Evolutionary conservation across 139 green algal species (phyloP).

Genomic region (Chlamydomonas sphaeroides): DNA sequence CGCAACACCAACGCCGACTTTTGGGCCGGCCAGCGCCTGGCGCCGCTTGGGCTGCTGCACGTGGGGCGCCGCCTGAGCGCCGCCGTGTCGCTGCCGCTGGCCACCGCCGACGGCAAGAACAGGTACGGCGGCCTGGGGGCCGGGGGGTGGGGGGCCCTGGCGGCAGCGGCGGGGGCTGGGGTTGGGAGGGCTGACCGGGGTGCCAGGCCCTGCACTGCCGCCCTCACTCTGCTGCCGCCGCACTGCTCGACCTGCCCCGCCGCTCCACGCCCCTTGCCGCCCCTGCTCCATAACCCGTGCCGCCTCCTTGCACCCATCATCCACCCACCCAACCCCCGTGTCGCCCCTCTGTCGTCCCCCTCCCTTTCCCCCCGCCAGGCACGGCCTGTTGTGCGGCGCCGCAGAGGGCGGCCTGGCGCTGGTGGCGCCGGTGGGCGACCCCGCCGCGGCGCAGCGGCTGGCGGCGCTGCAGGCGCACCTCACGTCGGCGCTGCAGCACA

Average conservation of each 20-base stretch:
- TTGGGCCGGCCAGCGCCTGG: slow-evolving; percentile 70
- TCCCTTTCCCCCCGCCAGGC: neutral
- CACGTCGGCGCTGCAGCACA: slow-evolving; percentile 54
- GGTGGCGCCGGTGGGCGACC: slow-evolving; percentile 36
- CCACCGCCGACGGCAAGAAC: slow-evolving; percentile 43
- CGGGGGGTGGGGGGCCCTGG: neutral
- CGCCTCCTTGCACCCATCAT: too few relatives aligned
- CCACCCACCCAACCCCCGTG: too few relatives aligned
- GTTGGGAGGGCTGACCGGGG: too few relatives aligned
- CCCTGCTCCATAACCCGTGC: too few relatives aligned
- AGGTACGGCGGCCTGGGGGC: slow-evolving; percentile 11
- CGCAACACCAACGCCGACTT: slow-evolving; percentile 48
- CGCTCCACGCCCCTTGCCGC: too few relatives aligned
- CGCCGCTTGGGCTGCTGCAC: slow-evolving; percentile 61
- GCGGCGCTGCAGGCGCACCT: slow-evolving; percentile 62
- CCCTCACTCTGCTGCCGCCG: too few relatives aligned
- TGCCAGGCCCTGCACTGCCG: too few relatives aligned
- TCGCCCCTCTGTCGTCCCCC: neutral
- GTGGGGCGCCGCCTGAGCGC: slow-evolving; percentile 37
- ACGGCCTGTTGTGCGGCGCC: slow-evolving; percentile 32
- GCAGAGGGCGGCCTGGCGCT: slow-evolving; percentile 27
- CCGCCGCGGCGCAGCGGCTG: slow-evolving; percentile 42
- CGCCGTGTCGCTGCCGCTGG: slow-evolving; percentile 40
- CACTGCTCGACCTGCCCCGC: too few relatives aligned
- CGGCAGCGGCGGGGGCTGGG: too few relatives aligned